Base-by-base conservation (phyloP, 345 rosid genomes). In the Syzygium aromaticum region DNA sequence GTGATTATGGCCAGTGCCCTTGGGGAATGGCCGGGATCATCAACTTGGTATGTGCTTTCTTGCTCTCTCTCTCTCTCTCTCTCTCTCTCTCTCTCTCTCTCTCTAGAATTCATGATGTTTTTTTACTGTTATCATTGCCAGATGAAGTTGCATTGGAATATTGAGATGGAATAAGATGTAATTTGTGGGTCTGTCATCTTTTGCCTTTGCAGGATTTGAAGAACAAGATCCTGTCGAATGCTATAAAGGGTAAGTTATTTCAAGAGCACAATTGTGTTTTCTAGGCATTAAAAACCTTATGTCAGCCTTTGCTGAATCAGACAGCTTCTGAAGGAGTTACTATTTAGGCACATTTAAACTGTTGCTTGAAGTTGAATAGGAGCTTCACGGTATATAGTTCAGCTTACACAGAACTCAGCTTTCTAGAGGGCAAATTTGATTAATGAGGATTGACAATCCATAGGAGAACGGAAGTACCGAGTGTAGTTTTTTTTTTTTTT, bases 1-100 rank as follows among this genome's bases (percentile, higher is more conserved):
- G 96, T 73, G 90, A 95, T 56, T 95, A 95, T 52, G 78, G 88
- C 19, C 94, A 91, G 85, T 94, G 95, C 43, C 96, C 94, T 14
- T 95, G 97, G 96, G 94, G 90, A 4, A 83, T 87, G 56, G 91
- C 95, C 86, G 95, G 95, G 59, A 10, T 94, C 77, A 83, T 93
- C 86, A 91, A 92, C 87, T 88, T 95, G 93, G 96, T 94, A 89
- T 40, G 9, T 56, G 13, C 1, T 5, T 11, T 43, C 19, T 15
- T n/a, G 4, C 77, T n/a, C 38, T 53, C 54, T 53, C 54, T 53
- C 54, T 5, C 7, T 52, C 22, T 54, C 23, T 54, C 25, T 6
- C 56, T 52, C 54, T 52, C 54, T 61, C 17, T n/a, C 33, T 28
- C 19, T n/a, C 77, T 63, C 38, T 63, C 40, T 2, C 77, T 16